Conservation (phyloP, 2,329 filamentous ascomycete genomes). For the Aspergillus sp. region DNA sequence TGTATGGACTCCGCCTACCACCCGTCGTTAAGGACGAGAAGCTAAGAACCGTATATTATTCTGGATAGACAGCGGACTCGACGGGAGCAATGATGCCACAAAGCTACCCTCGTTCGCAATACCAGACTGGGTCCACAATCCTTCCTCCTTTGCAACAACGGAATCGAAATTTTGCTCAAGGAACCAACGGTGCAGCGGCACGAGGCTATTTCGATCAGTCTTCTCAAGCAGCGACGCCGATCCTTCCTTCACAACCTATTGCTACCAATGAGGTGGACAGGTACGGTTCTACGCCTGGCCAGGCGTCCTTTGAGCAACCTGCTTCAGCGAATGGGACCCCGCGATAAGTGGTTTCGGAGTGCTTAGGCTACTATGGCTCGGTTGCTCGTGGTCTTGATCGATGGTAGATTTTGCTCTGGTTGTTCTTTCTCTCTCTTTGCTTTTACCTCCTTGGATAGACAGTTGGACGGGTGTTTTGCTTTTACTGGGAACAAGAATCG, state of each 20-base stretch:
- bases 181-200: slow-evolving; percentile 30
- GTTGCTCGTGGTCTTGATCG: slow-evolving; percentile 16
- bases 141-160: slow-evolving; percentile 40
- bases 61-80: slow-evolving; percentile 38
- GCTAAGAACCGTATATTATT: slow-evolving; percentile 32
- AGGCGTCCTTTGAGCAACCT: slow-evolving; percentile 32
- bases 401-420: background rate
- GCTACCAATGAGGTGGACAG: slow-evolving; percentile 34
- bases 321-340: slow-evolving; percentile 36
- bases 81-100: slow-evolving; percentile 40
- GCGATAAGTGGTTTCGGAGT: slow-evolving; percentile 24
- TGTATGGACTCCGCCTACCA: slow-evolving; percentile 35
- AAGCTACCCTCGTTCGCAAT: slow-evolving; percentile 37
- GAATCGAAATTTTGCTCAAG: slow-evolving; percentile 33
- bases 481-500: slow-evolving; percentile 24
- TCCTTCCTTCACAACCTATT: slow-evolving; percentile 39
- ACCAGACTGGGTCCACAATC: slow-evolving; percentile 35
- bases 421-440: slow-evolving; percentile 13
- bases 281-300: slow-evolving; percentile 31
- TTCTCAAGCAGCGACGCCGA: slow-evolving; percentile 34
- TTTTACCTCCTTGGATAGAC: slow-evolving; percentile 35
- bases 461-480: slow-evolving; percentile 31
- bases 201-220: slow-evolving; percentile 38
- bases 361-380: slow-evolving; percentile 16
- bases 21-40: slow-evolving; percentile 24